phyloP scores from a whole-genome alignment of 2,329 filamentous ascomycete species.

The Microascus cirrosus region DNA sequence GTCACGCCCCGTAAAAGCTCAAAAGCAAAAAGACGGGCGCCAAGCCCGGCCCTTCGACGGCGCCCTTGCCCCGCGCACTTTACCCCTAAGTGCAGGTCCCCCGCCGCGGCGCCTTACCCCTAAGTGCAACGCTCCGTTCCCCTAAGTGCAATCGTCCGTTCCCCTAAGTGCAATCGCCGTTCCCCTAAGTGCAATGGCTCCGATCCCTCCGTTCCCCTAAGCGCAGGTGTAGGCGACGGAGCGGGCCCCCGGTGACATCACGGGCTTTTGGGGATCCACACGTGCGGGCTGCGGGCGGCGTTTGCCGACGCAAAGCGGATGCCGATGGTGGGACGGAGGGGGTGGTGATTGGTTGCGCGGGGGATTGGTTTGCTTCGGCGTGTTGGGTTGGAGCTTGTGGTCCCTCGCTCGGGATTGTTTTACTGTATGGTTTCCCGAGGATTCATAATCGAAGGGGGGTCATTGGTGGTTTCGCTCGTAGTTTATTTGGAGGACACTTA shows the following conservation, averaged over 20 bases:
- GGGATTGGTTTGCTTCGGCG: background rate
- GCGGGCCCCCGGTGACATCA: background rate
- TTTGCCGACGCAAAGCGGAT: slow-evolving; percentile 13
- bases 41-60: background rate
- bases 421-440: too few relatives aligned
- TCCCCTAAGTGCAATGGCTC: background rate
- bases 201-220: background rate
- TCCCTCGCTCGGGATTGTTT: too few relatives aligned
- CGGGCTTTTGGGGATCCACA: background rate
- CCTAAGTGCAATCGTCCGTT: background rate
- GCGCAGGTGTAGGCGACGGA: background rate
- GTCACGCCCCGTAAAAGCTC: background rate
- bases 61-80: background rate
- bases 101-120: background rate
- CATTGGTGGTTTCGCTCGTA: too few relatives aligned
- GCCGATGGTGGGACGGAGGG: background rate
- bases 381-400: background rate
- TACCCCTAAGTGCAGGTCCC: background rate
- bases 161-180: background rate
- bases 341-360: background rate
- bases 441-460: too few relatives aligned
- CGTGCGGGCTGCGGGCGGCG: background rate
- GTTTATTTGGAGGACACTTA: too few relatives aligned
- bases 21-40: too few relatives aligned
- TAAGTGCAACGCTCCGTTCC: background rate